Evolutionary conservation across 2,329 filamentous ascomycete genomes (phyloP).

Genomic region (Trichophyton schoenleinii): DNA sequence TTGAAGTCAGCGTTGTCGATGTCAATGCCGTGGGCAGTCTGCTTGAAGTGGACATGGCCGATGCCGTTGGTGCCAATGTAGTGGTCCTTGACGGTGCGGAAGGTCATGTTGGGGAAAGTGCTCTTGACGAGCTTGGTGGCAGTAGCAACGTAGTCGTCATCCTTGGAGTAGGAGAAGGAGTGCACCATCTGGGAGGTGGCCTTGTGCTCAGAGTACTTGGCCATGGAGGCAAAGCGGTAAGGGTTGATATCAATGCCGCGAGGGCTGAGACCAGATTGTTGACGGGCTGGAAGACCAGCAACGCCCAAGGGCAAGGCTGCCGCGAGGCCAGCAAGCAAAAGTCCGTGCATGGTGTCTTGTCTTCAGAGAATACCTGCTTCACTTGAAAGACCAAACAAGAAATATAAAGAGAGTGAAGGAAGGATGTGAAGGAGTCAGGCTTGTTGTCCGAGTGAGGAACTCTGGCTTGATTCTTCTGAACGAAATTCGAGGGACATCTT

Average conservation of each 20-base stretch:
- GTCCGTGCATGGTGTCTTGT: slow-evolving; percentile 11
- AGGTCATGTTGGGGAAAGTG: slow-evolving; percentile 6
- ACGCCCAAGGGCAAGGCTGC: slow-evolving; percentile 9
- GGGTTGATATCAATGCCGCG: slow-evolving; percentile 11
- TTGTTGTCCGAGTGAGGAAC: slow-evolving; percentile 1
- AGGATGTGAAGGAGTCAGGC: neutral
- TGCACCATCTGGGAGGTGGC: slow-evolving; percentile 3
- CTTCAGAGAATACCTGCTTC: slow-evolving; percentile 1
- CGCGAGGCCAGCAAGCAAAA: slow-evolving; percentile 10
- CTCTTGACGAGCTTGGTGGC: slow-evolving; percentile 9
- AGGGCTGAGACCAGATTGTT: neutral
- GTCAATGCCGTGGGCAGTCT: slow-evolving; percentile 10
- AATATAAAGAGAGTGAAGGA: neutral
- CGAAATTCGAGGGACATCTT: neutral
- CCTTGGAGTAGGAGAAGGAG: neutral
- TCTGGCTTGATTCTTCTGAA: neutral
- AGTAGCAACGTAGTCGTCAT: slow-evolving; percentile 9
- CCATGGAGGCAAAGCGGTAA: slow-evolving; percentile 6
- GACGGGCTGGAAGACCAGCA: slow-evolving; percentile 8
- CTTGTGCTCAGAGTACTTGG: slow-evolving; percentile 7
- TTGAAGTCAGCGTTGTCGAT: slow-evolving; percentile 13
- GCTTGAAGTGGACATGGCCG: slow-evolving; percentile 11
- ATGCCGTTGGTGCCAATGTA: slow-evolving; percentile 11
- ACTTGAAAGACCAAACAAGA: neutral
- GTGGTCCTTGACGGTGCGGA: slow-evolving; percentile 11